Percentiles rank a stretch among this genome's conserved stretches.
Evolutionary conservation across 2,329 filamentous ascomycete genomes (phyloP).

Genomic region (Neonectria faginata): DNA sequence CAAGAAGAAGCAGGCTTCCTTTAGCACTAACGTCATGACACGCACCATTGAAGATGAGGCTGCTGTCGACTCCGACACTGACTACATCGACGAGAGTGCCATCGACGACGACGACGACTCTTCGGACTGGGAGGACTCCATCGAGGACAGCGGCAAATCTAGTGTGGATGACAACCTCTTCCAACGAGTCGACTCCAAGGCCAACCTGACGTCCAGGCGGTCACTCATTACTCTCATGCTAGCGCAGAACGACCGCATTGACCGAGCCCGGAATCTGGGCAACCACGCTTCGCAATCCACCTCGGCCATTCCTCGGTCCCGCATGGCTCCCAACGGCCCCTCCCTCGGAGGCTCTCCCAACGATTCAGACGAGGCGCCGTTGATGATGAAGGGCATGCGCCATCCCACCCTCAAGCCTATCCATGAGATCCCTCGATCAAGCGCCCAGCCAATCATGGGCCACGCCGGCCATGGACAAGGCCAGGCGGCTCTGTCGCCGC

Average conservation of each 20-base stretch:
- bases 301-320: slow-evolving; percentile 74
- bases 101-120: slow-evolving; percentile 78
- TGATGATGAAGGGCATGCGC: slow-evolving; percentile 72
- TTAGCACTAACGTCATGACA: slow-evolving; percentile 80
- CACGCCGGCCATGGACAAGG: slow-evolving; percentile 73
- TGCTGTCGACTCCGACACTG: slow-evolving; percentile 69
- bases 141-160: slow-evolving; percentile 84
- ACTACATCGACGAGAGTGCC: slow-evolving; percentile 84
- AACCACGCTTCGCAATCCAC: slow-evolving; percentile 75
- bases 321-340: slow-evolving; percentile 61
- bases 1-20: slow-evolving; percentile 83
- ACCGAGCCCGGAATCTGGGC: slow-evolving; percentile 76
- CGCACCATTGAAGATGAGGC: slow-evolving; percentile 71
- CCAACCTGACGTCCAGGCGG: slow-evolving; percentile 84
- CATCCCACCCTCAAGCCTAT: slow-evolving; percentile 64
- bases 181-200: slow-evolving; percentile 89
- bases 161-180: slow-evolving; percentile 88
- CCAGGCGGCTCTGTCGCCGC: slow-evolving; percentile 85
- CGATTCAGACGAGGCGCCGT: slow-evolving; percentile 71
- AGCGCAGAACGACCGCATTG: slow-evolving; percentile 79
- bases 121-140: slow-evolving; percentile 73
- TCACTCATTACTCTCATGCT: slow-evolving; percentile 93
- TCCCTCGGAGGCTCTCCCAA: slow-evolving; percentile 63
- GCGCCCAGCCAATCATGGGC: slow-evolving; percentile 81
- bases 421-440: slow-evolving; percentile 73